Percentiles rank a stretch among this genome's conserved stretches.
Evolutionary conservation across 257 asterid species (phyloP).

Genomic region (Schizonepeta tenuifolia): DNA sequence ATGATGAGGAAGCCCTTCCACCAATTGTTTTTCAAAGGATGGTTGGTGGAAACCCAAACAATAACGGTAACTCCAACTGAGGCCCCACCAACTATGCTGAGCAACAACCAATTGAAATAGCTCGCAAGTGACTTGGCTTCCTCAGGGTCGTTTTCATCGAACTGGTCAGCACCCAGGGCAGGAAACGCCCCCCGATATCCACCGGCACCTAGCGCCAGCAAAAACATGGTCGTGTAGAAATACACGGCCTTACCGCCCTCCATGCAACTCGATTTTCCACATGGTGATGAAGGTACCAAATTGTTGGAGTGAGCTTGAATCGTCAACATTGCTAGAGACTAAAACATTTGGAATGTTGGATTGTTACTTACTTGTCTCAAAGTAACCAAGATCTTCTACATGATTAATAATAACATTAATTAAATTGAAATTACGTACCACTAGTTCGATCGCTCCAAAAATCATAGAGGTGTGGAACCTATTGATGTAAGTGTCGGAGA

Average conservation of each 20-base stretch:
- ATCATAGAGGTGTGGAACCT: conserved; percentile 61
- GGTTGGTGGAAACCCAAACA: conserved; percentile 58
- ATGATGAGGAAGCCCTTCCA: conserved; percentile 73
- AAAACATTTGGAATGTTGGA: not conserved
- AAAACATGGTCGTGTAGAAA: conserved; percentile 55
- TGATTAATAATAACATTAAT: too few species aligned
- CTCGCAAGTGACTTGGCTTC: conserved; percentile 59
- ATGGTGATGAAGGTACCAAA: conserved; percentile 46
- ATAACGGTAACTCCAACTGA: conserved; percentile 63
- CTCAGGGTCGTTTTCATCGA: conserved; percentile 58
- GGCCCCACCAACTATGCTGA: conserved; percentile 54
- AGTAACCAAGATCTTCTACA: too few species aligned
- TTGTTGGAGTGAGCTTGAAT: conserved; percentile 53
- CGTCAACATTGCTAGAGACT: conserved; percentile 64
- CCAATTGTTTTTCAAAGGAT: conserved; percentile 46
- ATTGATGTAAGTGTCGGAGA: conserved; percentile 71
- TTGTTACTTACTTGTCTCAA: too few species aligned
- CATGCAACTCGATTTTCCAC: conserved; percentile 53
- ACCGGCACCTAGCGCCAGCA: conserved; percentile 67
- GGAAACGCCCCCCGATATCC: conserved; percentile 71
- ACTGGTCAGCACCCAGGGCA: conserved; percentile 80
- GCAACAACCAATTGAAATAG: conserved; percentile 72
- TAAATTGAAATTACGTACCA: conserved; percentile 44
- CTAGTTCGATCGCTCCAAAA: conserved; percentile 60
- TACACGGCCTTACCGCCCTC: conserved; percentile 52